Base-by-base conservation (phyloP, 164 flowering plant genomes). In the Stephania yunnanensis region DNA sequence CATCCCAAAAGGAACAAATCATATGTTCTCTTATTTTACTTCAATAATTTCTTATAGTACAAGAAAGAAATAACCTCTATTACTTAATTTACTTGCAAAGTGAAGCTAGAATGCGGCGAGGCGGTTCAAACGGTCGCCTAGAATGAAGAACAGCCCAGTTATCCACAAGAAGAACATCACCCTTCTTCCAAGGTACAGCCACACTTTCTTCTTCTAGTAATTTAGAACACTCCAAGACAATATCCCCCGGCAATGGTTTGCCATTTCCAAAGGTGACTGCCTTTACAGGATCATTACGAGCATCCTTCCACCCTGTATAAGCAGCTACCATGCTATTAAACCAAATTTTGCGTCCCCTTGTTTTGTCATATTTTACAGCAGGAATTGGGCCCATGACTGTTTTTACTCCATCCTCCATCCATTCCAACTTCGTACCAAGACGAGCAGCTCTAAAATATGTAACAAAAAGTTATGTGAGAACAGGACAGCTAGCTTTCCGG, bases 311-410 rank as follows among this genome's bases (percentile, higher is more conserved):
- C 3, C 93, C 93, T 3, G 94, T 90, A 67, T 89, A 93, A 46
- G 94, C 92, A 70, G 93, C 94, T 45, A 89, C 97, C 93, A 95
- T 89, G 86, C 91, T 88, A 80, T 93, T 93, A 80, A 95, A 95
- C 99, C 99, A 95, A n/a, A 88, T 83, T 83, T 91, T 92, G 42
- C 87, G 90, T n/a, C 85, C 83, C 71, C 97, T 85, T 5, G 80
- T 79, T 55, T 86, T 69, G 71, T 91, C 97, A 46, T 74, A 74
- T 77, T 89, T 95, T 72, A 92, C 81, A 12, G 91, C 98, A n/a
- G 97, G 90, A 71, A 91, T 89, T 52, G 98, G 98, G 75, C 97
- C 97, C 89, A 86, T 88, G 7, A 89, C 72, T 25, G 92, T 80
- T 78, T 93, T 93, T 80, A 85, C 97, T 58, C 89, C 94, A 81